Evolutionary conservation across 2,329 filamentous ascomycete genomes (phyloP).

Genomic region (Thyridium curvatum): DNA sequence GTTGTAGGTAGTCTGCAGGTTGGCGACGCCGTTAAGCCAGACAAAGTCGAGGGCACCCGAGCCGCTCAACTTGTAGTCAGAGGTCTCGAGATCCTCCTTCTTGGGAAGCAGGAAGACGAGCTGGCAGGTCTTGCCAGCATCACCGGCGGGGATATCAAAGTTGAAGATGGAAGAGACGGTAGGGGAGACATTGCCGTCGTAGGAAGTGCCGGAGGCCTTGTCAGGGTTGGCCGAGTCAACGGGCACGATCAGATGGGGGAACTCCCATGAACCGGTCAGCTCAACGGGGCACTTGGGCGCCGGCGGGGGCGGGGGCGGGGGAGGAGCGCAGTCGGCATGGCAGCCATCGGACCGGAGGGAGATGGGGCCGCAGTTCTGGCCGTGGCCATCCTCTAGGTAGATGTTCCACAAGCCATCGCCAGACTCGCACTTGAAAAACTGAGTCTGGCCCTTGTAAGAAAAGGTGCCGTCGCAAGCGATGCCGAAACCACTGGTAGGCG

Average conservation of each 20-base stretch:
- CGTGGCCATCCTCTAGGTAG: no score
- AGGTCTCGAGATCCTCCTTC: conserved; percentile 22
- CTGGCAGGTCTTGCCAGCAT: conserved; percentile 35
- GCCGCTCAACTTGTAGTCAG: conserved; percentile 24
- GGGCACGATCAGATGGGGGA: conserved; percentile 23
- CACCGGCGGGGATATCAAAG: conserved; percentile 33
- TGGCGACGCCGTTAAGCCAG: conserved; percentile 19
- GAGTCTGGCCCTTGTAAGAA: no score
- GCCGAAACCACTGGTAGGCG: no score
- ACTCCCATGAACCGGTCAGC: conserved; percentile 8
- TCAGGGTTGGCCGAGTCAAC: conserved; percentile 24
- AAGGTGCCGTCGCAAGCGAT: no score
- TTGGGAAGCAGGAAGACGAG: conserved; percentile 38
- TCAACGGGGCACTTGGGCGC: no score
- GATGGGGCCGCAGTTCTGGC: no score
- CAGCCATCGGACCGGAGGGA: no score
- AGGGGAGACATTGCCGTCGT: conserved; percentile 29
- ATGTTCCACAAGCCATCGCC: no score
- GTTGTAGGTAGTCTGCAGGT: conserved; percentile 18
- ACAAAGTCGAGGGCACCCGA: conserved; percentile 26
- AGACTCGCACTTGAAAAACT: no score
- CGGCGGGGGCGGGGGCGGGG: no score
- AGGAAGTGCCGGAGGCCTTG: conserved; percentile 28
- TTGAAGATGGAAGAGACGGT: conserved; percentile 31
- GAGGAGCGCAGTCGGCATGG: no score